Percentiles rank a stretch among this genome's conserved stretches.
phyloP scores from a whole-genome alignment of 176 grass and related monocot genomes.

The Carex myosuroides region DNA sequence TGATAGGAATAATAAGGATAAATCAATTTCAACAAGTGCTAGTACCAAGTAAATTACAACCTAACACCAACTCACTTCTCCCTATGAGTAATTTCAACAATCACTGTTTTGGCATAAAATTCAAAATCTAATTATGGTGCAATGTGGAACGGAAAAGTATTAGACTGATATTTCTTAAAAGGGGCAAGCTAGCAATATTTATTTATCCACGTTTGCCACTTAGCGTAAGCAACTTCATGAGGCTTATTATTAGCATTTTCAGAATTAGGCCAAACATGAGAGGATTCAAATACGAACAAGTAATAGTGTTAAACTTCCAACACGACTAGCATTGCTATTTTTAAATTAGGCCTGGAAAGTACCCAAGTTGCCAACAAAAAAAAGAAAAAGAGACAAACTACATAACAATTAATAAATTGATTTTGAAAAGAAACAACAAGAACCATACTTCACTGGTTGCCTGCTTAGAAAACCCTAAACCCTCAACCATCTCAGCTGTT shows the following conservation, averaged over 20 bases:
- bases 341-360: too few species aligned
- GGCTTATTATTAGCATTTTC: neutral
- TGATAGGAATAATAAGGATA: neutral
- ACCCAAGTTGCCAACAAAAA: too few species aligned
- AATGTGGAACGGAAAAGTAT: too few species aligned
- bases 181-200: neutral
- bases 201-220: neutral
- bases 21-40: neutral
- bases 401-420: too few species aligned
- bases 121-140: neutral
- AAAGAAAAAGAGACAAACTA: too few species aligned
- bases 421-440: neutral
- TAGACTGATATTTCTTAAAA: neutral
- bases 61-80: too few species aligned
- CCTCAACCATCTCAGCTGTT: neutral
- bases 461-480: neutral
- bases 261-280: neutral
- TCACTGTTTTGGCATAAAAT: neutral
- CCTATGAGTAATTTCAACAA: neutral
- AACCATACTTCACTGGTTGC: neutral
- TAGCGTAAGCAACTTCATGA: neutral
- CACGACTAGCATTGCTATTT: neutral
- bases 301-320: too few species aligned
- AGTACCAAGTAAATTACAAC: neutral
- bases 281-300: neutral